A percentile compares a stretch with the other conserved stretches of the same genome.
Evolutionary conservation across 176 grass and related monocot species (phyloP).

Genomic region (Alopecurus myosuroides): DNA sequence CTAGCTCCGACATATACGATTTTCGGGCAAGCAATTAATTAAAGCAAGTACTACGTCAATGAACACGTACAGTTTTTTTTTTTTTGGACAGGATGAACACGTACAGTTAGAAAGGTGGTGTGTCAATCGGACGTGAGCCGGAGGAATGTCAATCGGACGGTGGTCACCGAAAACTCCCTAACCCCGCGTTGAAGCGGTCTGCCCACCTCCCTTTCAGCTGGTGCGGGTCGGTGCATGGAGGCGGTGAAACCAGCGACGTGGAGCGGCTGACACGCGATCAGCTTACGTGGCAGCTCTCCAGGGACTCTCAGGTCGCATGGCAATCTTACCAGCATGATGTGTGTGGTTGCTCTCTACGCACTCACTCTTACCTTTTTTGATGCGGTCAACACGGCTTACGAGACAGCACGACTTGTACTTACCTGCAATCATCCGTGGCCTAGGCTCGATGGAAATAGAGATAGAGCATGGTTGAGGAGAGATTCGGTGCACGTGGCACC

Average conservation of each 20-base stretch:
- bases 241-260: not conserved
- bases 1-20: too few relatives aligned
- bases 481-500: too few relatives aligned
- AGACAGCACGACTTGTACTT: not conserved
- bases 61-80: too few relatives aligned
- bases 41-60: not conserved
- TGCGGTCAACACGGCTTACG: not conserved
- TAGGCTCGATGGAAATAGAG: too few relatives aligned
- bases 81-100: too few relatives aligned
- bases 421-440: not conserved
- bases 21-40: too few relatives aligned
- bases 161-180: constrained; percentile 21
- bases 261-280: not conserved
- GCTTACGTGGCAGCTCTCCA: not conserved
- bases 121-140: not conserved
- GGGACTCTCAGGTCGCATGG: not conserved
- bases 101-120: not conserved
- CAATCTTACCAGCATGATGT: not conserved
- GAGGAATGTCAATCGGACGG: not conserved
- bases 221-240: constrained; percentile 31
- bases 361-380: not conserved
- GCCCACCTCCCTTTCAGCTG: not conserved
- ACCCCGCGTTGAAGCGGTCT: constrained; percentile 42
- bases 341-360: not conserved
- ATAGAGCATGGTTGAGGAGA: too few relatives aligned